Conservation (phyloP, 768 basidiomycete species). For the Lentinula lateritia region DNA sequence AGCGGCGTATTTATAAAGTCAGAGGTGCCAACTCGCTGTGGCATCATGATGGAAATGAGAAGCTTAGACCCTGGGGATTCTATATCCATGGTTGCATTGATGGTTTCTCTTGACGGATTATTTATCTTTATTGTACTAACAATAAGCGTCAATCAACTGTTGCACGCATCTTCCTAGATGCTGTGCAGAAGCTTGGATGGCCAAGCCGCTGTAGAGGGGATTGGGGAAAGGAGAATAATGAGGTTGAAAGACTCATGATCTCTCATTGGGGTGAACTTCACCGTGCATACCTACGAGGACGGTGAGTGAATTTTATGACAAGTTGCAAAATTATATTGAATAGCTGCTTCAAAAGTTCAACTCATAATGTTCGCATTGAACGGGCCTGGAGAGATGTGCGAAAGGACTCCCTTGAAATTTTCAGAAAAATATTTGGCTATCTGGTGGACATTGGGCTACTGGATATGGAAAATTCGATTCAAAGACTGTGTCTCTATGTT, state of each 20-base stretch:
- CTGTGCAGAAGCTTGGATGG: conserved; percentile 20
- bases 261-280: conserved; percentile 5
- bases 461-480: conserved; percentile 16
- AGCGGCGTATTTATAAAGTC: conserved; percentile 21
- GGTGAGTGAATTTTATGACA: neutral
- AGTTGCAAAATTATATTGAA: neutral
- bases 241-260: conserved; percentile 3
- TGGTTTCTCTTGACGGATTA: conserved; percentile 29
- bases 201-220: conserved; percentile 19
- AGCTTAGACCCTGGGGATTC: conserved; percentile 28
- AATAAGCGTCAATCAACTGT: conserved; percentile 23
- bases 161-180: conserved; percentile 12
- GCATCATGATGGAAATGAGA: conserved; percentile 33
- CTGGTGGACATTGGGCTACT: conserved; percentile 20
- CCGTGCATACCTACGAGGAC: conserved; percentile 5
- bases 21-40: conserved; percentile 25
- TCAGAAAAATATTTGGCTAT: conserved; percentile 21
- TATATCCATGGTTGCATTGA: conserved; percentile 31
- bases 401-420: conserved; percentile 22
- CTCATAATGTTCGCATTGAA: conserved; percentile 24
- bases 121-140: conserved; percentile 20
- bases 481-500: conserved; percentile 18
- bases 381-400: conserved; percentile 20
- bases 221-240: conserved; percentile 10
- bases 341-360: conserved; percentile 12